Conservation (phyloP, 1,284 basidiomycete species). For the Apiotrichum veenhuisii region DNA sequence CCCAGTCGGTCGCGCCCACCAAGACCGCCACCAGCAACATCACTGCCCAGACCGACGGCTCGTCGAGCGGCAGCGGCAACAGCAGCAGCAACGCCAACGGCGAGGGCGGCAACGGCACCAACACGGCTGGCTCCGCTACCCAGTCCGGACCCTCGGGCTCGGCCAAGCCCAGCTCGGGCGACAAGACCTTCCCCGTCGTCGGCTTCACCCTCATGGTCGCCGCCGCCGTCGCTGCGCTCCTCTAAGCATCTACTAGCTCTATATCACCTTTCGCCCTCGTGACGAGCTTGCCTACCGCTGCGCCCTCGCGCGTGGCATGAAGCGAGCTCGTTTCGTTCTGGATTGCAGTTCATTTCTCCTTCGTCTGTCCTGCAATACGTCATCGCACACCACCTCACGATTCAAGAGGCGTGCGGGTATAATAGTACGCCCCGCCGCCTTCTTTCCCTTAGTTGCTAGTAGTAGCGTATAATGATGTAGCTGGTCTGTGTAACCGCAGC, state of each 20-base stretch:
- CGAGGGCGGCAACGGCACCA: conserved; percentile 17
- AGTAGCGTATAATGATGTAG: conserved; percentile 12
- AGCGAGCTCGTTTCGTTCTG: not conserved
- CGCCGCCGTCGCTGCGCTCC: conserved; percentile 28
- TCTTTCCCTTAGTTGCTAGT: too few species aligned
- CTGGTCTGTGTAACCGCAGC: too few species aligned
- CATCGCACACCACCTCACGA: not conserved
- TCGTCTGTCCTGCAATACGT: not conserved
- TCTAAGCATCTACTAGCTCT: conserved; percentile 9
- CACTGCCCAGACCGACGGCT: not conserved
- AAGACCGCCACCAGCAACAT: conserved; percentile 2
- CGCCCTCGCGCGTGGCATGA: not conserved
- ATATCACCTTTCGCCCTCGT: too few species aligned
- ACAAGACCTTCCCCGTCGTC: conserved; percentile 2
- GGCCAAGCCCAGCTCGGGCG: conserved; percentile 5
- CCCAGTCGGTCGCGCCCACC: conserved; percentile 48
- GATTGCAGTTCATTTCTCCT: not conserved
- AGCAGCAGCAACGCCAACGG: conserved; percentile 21
- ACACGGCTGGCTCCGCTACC: conserved; percentile 10
- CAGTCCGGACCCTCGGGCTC: conserved; percentile 1
- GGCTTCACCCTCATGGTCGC: conserved; percentile 22
- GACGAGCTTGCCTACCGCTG: too few species aligned
- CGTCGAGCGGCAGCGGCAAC: conserved; percentile 39
- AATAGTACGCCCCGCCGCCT: not conserved
- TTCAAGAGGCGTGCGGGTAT: too few species aligned